Evolutionary conservation across 2,329 filamentous ascomycete genomes (phyloP).

Genomic region (Septoria linicola): DNA sequence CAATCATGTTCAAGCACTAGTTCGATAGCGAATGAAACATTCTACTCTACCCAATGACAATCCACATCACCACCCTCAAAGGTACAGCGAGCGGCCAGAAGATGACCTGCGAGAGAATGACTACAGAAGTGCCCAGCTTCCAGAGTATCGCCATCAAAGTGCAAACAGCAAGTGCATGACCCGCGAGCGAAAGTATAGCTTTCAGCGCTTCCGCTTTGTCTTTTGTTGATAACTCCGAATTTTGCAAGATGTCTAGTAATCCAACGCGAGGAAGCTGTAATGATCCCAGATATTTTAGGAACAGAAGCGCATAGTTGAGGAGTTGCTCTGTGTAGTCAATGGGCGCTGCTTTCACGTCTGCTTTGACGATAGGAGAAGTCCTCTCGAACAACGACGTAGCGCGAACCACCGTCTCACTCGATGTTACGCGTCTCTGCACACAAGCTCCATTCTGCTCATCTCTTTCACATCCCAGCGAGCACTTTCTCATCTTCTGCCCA

Average conservation of each 20-base stretch:
- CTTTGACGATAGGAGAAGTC: not conserved
- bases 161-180: constrained; percentile 29
- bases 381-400: constrained; percentile 6
- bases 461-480: constrained; percentile 27
- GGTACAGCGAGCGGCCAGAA: constrained; percentile 35
- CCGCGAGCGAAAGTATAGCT: constrained; percentile 25
- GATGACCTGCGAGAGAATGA: constrained; percentile 29
- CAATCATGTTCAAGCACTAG: no score
- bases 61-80: constrained; percentile 30
- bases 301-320: constrained; percentile 3
- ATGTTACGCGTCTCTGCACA: constrained; percentile 4
- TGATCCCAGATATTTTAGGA: constrained; percentile 14
- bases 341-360: not conserved
- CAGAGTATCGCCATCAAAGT: constrained; percentile 30
- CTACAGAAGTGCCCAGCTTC: constrained; percentile 30
- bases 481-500: constrained; percentile 11
- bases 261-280: constrained; percentile 23
- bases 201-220: constrained; percentile 32
- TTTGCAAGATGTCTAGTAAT: constrained; percentile 22
- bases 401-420: constrained; percentile 7
- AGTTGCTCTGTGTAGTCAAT: constrained; percentile 10
- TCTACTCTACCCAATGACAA: constrained; percentile 15
- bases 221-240: constrained; percentile 21
- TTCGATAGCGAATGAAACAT: no score
- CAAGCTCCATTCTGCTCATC: constrained; percentile 21